Evolutionary conservation across 1,139 yeast genomes (phyloP), one percentile per base, ranked within the genome.

Genomic region (Kodamaea derodonti): DNA sequence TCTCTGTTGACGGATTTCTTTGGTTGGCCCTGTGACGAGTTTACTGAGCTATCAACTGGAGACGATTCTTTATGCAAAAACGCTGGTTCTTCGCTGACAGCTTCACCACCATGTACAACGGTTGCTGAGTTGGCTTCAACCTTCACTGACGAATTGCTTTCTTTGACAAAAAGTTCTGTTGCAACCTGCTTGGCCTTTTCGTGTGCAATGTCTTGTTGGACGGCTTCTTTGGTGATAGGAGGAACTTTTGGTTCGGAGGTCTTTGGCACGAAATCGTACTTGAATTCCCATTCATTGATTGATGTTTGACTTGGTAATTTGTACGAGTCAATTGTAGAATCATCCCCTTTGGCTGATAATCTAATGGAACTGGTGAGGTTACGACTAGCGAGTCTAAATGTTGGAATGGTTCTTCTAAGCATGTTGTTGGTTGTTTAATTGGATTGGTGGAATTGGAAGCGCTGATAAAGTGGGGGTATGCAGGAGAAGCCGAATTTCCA

Each of bases 221-320:
- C 69, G 2, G 80, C 80, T 43, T 72, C 73, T 16, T 64, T 59
- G 33, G 74, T 67, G 35, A 74, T 58, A 4, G 80, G 75, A 7
- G 80, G 80, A 16, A 74, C 66, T 51, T 73, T 70, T 14, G 77
- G 72, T 34, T 67, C 67, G 9, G 62, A 36, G 12, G 60, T 60
- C 44, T 64, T 66, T 16, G 75, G 75, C 35, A 68, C 60, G 42
- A 65, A 69, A 49, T 69, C 75, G 48, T 75, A 74, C 48, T 70
- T 73, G 58, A 73, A 75, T 46, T 66, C 75, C 68, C 70, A 61
- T 52, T 74, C 70, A 48, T 60, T 62, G 48, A 69, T 65, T 24
- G 74, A 69, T 2, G 74, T 65, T 43, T 69, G 75, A 3, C 73
- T 66, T 14, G 75, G 75, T 34, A 69, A 59, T 42, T 52, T 59